These are phyloP conservation scores for Chamaecyparis obtusa DNA, from an alignment of 75 land plant species.

Conservation along the genomic window DNA sequence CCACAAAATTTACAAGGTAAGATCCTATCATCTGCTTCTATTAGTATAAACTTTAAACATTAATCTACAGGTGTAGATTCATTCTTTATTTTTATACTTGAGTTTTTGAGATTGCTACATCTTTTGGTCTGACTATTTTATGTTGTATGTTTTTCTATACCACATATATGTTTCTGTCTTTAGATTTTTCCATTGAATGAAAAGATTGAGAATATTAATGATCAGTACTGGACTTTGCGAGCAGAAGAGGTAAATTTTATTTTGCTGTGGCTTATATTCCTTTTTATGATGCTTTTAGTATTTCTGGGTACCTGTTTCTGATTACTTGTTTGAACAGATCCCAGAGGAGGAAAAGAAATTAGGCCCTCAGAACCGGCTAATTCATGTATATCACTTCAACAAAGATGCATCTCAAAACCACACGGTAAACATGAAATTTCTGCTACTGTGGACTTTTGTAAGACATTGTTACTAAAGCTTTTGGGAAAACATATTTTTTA, in stretches of 20 bases:
- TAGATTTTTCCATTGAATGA: conserved; percentile 85
- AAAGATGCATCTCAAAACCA: conserved; percentile 81
- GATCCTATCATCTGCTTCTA: background rate
- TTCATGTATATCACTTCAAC: conserved; percentile 91
- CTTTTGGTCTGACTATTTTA: background rate
- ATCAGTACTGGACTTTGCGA: conserved; percentile 96
- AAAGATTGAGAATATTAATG: conserved; percentile 94
- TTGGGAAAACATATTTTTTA: background rate
- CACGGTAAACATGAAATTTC: conserved; percentile 38
- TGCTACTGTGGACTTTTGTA: background rate
- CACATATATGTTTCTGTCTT: conserved; percentile 12
- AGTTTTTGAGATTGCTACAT: background rate
- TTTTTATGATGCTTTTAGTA: background rate
- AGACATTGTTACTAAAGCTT: background rate
- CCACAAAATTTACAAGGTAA: conserved; percentile 96
- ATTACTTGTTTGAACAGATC: conserved; percentile 41
- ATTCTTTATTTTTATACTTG: background rate
- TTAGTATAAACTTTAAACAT: background rate
- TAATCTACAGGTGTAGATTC: background rate
- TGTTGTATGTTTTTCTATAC: background rate
- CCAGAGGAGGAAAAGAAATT: conserved; percentile 97
- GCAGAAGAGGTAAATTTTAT: conserved; percentile 80
- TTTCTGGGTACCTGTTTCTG: no score
- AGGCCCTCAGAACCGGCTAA: conserved; percentile 82
- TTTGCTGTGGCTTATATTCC: conserved; percentile 7